Percentiles rank a stretch among this genome's conserved stretches.
phyloP scores from a whole-genome alignment of 2,329 filamentous ascomycete genomes.

The Fusarium miscanthi region DNA sequence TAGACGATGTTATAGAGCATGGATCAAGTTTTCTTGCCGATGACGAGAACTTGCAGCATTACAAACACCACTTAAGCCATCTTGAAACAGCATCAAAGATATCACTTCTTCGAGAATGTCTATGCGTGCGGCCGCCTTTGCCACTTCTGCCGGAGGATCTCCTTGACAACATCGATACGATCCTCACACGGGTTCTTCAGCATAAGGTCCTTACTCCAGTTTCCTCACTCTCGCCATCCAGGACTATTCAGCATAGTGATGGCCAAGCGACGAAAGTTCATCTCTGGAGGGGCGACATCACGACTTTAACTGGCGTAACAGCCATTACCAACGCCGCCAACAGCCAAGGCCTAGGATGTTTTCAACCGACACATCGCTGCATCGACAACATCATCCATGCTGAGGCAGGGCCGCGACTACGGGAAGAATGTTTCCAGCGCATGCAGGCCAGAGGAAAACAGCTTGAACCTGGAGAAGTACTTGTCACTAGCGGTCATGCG shows the following conservation, averaged over 20 bases:
- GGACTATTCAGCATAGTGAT: no score
- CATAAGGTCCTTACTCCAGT: constrained; percentile 16
- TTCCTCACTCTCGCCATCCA: background rate
- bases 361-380: constrained; percentile 38
- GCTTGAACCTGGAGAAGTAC: constrained; percentile 16
- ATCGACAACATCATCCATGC: constrained; percentile 43
- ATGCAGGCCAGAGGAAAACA: constrained; percentile 12
- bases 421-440: constrained; percentile 28
- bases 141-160: constrained; percentile 13
- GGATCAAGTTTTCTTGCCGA: background rate
- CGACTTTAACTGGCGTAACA: constrained; percentile 15
- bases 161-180: constrained; percentile 20
- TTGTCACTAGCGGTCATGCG: constrained; percentile 25
- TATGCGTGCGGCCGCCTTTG: constrained; percentile 30
- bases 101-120: constrained; percentile 10
- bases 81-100: constrained; percentile 32
- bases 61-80: constrained; percentile 21
- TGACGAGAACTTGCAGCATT: constrained; percentile 7
- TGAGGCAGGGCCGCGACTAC: constrained; percentile 32
- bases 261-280: background rate
- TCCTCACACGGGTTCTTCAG: background rate
- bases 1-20: constrained; percentile 12
- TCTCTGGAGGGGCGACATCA: constrained; percentile 41
- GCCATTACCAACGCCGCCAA: constrained; percentile 43
- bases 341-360: constrained; percentile 34